A percentile compares a stretch with the other conserved stretches of the same genome.
These are phyloP conservation scores for Capsicum rhomboideum DNA, from an alignment of 257 asterid species.

Conservation along the genomic window DNA sequence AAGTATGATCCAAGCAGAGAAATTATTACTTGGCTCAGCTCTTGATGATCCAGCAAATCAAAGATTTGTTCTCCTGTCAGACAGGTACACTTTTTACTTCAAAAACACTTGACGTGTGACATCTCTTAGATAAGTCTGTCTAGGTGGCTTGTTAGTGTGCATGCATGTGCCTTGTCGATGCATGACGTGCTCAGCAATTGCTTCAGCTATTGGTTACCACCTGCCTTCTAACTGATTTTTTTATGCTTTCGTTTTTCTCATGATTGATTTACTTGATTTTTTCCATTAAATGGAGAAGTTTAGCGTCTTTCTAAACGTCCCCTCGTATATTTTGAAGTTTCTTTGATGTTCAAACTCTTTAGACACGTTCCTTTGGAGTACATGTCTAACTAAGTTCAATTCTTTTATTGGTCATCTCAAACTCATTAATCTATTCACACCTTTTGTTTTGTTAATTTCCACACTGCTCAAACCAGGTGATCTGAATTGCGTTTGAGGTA, in stretches of 20 bases:
- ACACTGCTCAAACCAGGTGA: background rate
- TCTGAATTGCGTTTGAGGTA: background rate
- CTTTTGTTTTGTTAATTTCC: background rate
- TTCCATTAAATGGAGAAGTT: background rate
- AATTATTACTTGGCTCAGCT: constrained; percentile 73
- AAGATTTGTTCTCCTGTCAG: constrained; percentile 93
- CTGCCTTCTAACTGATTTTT: background rate
- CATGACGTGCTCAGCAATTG: background rate
- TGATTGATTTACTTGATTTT: background rate
- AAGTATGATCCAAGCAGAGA: constrained; percentile 96
- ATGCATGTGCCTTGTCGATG: background rate
- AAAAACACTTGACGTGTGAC: background rate
- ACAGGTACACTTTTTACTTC: constrained; percentile 46
- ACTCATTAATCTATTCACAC: background rate
- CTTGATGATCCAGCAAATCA: constrained; percentile 85
- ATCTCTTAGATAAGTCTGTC: background rate
- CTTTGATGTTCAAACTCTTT: background rate
- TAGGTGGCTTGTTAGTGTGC: background rate
- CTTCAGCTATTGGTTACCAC: background rate
- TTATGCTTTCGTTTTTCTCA: background rate
- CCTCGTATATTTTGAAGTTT: background rate
- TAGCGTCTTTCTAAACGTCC: background rate
- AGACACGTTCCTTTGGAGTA: background rate
- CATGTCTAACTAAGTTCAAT: background rate
- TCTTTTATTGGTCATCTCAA: background rate